These are phyloP conservation scores for Penicillium crystallinum DNA, from an alignment of 495 filamentous ascomycete genomes.

Conservation along the genomic window DNA sequence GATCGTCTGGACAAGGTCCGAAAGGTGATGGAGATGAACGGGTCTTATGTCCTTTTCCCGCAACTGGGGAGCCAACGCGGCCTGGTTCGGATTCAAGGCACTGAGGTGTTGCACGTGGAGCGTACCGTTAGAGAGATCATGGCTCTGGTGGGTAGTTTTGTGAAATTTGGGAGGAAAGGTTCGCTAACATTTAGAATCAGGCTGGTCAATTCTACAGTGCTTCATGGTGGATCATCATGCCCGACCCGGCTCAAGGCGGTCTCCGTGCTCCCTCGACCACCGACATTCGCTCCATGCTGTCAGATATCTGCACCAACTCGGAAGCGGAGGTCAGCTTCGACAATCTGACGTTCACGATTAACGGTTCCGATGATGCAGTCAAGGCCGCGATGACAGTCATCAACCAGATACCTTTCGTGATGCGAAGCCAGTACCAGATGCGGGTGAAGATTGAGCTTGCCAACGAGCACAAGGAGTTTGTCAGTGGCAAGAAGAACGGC, in stretches of 20 bases:
- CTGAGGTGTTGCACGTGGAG: conserved; percentile 88
- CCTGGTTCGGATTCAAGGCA: conserved; percentile 81
- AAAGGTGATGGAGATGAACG: conserved; percentile 96
- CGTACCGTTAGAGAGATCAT: conserved; percentile 92
- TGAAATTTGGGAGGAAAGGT: background rate
- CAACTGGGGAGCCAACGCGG: conserved; percentile 73
- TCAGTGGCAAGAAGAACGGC: conserved; percentile 98
- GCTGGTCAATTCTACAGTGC: conserved; percentile 97
- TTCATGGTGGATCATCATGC: conserved; percentile 87
- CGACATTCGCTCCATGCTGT: conserved; percentile 84
- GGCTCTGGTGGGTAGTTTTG: conserved; percentile 60
- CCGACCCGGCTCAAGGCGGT: conserved; percentile 55
- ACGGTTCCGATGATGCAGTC: conserved; percentile 90
- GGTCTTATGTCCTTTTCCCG: conserved; percentile 87
- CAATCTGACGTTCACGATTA: conserved; percentile 87
- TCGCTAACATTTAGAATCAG: conserved; percentile 44
- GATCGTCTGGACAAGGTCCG: conserved; percentile 90
- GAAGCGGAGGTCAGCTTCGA: conserved; percentile 93
- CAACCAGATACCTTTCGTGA: conserved; percentile 84
- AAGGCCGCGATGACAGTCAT: conserved; percentile 91
- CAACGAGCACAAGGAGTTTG: conserved; percentile 99
- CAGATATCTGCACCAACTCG: conserved; percentile 93
- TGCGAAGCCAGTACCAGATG: conserved; percentile 82
- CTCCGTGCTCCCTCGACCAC: conserved; percentile 62
- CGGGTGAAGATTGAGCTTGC: conserved; percentile 97